These are phyloP conservation scores for Boletus patriciae DNA, from an alignment of 768 basidiomycete species.

Conservation along the genomic window DNA sequence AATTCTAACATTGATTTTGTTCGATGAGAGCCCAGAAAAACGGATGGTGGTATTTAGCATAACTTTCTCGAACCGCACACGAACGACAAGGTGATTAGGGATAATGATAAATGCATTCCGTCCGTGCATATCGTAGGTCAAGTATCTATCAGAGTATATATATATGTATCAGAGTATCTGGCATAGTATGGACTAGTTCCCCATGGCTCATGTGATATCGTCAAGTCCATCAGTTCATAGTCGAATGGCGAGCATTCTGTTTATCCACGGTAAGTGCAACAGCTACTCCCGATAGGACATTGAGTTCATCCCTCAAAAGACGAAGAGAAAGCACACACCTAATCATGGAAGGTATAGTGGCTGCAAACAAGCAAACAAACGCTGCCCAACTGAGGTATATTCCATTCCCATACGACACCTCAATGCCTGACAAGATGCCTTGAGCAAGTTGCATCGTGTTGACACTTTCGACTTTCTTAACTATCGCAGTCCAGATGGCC, in stretches of 20 bases:
- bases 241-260: constrained; percentile 31
- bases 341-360: constrained; percentile 73
- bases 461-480: constrained; percentile 60
- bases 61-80: not conserved
- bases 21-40: no score
- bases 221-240: constrained; percentile 15
- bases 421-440: constrained; percentile 56
- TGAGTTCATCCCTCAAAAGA: not conserved
- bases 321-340: constrained; percentile 48
- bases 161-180: not conserved
- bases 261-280: constrained; percentile 78
- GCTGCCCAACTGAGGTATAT: constrained; percentile 74
- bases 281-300: constrained; percentile 44
- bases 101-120: constrained; percentile 26
- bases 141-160: constrained; percentile 2
- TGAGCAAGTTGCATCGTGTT: constrained; percentile 50
- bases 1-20: no score
- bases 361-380: constrained; percentile 63
- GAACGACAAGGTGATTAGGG: not conserved
- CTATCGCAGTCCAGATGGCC: constrained; percentile 74
- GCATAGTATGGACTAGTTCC: constrained; percentile 5
- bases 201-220: constrained; percentile 12
- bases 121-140: constrained; percentile 14
- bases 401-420: constrained; percentile 59
- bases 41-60: no score